phyloP scores from a whole-genome alignment of 2,329 filamentous ascomycete species.

The Paraphoma chrysanthemicola region DNA sequence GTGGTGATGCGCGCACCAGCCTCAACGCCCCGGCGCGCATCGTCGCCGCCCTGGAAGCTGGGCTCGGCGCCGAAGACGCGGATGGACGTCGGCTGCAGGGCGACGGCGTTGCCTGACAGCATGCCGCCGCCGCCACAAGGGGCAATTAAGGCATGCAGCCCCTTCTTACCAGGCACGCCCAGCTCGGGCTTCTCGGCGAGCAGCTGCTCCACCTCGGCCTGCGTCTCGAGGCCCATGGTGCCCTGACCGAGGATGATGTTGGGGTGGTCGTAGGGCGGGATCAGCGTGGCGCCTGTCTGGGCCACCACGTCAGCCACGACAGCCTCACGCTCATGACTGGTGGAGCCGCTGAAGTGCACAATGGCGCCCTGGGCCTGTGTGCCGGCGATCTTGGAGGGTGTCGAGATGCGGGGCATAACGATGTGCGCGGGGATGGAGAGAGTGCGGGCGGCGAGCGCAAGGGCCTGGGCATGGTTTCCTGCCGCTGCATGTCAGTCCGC shows the following conservation, averaged over 20 bases:
- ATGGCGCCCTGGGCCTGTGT: conserved; percentile 79
- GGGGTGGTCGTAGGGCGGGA: conserved; percentile 92
- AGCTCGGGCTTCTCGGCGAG: conserved; percentile 42
- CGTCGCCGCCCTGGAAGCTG: conserved; percentile 80
- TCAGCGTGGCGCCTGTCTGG: conserved; percentile 76
- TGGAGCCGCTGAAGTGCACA: conserved; percentile 83
- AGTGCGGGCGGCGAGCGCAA: conserved; percentile 81
- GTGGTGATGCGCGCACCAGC: conserved; percentile 67
- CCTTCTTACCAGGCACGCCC: conserved; percentile 23
- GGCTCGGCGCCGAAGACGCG: conserved; percentile 89
- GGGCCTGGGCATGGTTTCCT: conserved; percentile 96
- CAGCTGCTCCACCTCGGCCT: conserved; percentile 70
- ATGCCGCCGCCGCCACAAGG: conserved; percentile 90
- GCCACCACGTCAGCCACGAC: conserved; percentile 72
- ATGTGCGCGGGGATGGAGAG: conserved; percentile 81
- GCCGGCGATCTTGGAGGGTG: conserved; percentile 84
- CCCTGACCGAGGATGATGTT: conserved; percentile 93
- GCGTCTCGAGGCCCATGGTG: conserved; percentile 84
- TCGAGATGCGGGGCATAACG: conserved; percentile 88
- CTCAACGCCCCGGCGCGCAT: conserved; percentile 74
- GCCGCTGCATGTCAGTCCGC: not conserved
- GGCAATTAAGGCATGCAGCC: conserved; percentile 68
- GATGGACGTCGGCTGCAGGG: conserved; percentile 73
- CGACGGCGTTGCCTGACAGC: conserved; percentile 81
- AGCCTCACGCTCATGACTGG: conserved; percentile 80